Evolutionary conservation across 257 asterid genomes (phyloP), one percentile per base, ranked within the genome.

Genomic region (Capsicum rhomboideum): DNA sequence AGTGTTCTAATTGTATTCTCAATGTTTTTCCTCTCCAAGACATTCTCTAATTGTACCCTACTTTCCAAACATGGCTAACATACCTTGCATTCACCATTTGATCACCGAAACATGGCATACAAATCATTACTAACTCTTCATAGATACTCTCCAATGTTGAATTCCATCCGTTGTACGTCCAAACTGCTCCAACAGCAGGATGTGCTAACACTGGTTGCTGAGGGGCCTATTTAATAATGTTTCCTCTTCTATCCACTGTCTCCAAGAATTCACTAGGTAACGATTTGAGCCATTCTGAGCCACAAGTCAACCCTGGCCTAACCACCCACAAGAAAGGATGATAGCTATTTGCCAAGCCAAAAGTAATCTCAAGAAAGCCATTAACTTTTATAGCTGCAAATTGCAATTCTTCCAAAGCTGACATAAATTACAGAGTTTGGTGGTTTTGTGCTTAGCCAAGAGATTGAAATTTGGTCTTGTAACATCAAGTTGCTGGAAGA

Each of bases 301-400:
- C 88, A 26, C 40, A 75, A 8, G 87, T 40, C 49, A 85, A 17
- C 28, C 90, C 90, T 0, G 91, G 90, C 34, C 92, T 85, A 0
- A 92, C 80, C 0, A 89, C 93, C 93, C 90, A 89, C 14, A 92
- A 59, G 61, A 92, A 92, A 0, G 94, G 93, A 28, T 83, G 88
- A 17, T 52, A 42, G 69, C 88, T 78, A 10, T 72, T 82, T 63
- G 90, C 90, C n/a, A 91, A 83, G 2, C 91, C 91, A 61, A 50
- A 77, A 8, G 94, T 91, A 2, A 88, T 71, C 56, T 91, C 94
- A 17, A 85, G 6, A 23, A 91, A 85, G 13, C 85, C 88, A 8
- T 21, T 75, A 82, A 84, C 85, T 2, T 87, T 77, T 10, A 91
- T 58, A 4, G 86, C 79, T n/a, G n/a, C n/a, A n/a, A n/a, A n/a